Evolutionary conservation across 768 basidiomycete species (phyloP).

Genomic region (Goffeauzyma gilvescens): DNA sequence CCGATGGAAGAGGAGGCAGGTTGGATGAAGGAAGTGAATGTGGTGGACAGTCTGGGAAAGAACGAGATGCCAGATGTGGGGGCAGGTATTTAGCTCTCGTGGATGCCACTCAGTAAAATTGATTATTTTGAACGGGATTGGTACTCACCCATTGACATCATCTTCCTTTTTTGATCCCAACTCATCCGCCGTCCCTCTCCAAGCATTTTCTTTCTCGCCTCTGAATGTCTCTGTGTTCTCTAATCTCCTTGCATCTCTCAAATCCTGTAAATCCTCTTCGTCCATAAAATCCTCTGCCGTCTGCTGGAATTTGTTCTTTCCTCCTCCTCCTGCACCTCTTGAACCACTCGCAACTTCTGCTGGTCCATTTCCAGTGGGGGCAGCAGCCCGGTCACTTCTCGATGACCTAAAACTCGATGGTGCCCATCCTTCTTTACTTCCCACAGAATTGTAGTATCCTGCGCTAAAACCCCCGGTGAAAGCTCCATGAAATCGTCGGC

Average conservation of each 20-base stretch:
- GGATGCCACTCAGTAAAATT: no score
- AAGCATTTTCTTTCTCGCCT: slow-evolving; percentile 54
- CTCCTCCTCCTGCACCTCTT: no score
- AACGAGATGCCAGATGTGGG: slow-evolving; percentile 39
- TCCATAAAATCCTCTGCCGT: slow-evolving; percentile 92
- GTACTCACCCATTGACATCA: no score
- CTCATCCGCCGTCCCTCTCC: slow-evolving; percentile 38
- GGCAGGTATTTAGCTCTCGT: no score
- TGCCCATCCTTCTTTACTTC: slow-evolving; percentile 80
- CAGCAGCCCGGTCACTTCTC: slow-evolving; percentile 53
- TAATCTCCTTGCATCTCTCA: slow-evolving; percentile 51
- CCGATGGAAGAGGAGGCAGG: slow-evolving; percentile 63
- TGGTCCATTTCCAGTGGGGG: slow-evolving; percentile 23
- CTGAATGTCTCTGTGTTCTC: slow-evolving; percentile 49
- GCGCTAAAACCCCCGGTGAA: slow-evolving; percentile 98
- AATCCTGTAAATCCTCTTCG: slow-evolving; percentile 79
- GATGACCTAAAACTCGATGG: slow-evolving; percentile 87
- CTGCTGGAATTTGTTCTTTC: slow-evolving; percentile 36
- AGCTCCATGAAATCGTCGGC: slow-evolving; percentile 83
- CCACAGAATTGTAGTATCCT: slow-evolving; percentile 89
- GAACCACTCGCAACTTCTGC: slow-evolving; percentile 1
- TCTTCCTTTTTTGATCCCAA: slow-evolving; percentile 32
- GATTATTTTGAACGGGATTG: no score
- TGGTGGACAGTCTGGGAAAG: no score
- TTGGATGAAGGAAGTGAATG: slow-evolving; percentile 42